Conservation (phyloP, 805 yeast species). For the Candida morakotiae region DNA sequence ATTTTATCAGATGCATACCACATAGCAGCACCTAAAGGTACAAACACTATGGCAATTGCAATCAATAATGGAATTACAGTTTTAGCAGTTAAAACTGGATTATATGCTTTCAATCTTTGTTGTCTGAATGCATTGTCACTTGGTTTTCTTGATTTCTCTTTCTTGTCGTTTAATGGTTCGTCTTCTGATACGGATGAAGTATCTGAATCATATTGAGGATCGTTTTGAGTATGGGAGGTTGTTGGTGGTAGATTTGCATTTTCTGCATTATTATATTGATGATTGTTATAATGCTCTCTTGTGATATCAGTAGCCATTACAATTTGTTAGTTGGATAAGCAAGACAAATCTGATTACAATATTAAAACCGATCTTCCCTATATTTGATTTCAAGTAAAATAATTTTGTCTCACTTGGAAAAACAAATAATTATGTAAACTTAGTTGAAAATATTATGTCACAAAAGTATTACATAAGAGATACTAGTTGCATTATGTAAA, state of each 20-base stretch:
- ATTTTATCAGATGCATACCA: conserved; percentile 39
- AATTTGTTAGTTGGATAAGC: too few relatives aligned
- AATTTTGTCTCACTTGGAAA: too few relatives aligned
- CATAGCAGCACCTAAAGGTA: conserved; percentile 45
- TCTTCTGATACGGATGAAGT: conserved; percentile 42
- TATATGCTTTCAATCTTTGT: conserved; percentile 49
- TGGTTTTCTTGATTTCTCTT: conserved; percentile 58
- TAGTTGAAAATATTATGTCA: too few relatives aligned
- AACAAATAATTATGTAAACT: too few relatives aligned
- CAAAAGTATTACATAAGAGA: too few relatives aligned
- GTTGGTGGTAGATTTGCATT: neutral
- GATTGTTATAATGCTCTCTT: conserved; percentile 4
- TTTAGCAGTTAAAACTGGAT: conserved; percentile 41
- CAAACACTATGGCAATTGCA: conserved; percentile 35
- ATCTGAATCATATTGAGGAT: conserved; percentile 31
- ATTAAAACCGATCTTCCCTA: too few relatives aligned
- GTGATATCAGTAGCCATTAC: conserved; percentile 1
- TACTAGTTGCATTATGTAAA: too few relatives aligned
- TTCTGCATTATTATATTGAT: conserved; percentile 4
- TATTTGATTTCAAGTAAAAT: too few relatives aligned
- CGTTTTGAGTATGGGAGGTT: neutral
- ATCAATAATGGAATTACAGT: conserved; percentile 39
- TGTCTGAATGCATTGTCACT: conserved; percentile 57
- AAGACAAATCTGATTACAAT: too few relatives aligned
- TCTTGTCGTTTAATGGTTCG: conserved; percentile 32